Evolutionary conservation across 139 green algal species (phyloP), one percentile per base, ranked within the genome.

Genomic region (Asterochloris erici): DNA sequence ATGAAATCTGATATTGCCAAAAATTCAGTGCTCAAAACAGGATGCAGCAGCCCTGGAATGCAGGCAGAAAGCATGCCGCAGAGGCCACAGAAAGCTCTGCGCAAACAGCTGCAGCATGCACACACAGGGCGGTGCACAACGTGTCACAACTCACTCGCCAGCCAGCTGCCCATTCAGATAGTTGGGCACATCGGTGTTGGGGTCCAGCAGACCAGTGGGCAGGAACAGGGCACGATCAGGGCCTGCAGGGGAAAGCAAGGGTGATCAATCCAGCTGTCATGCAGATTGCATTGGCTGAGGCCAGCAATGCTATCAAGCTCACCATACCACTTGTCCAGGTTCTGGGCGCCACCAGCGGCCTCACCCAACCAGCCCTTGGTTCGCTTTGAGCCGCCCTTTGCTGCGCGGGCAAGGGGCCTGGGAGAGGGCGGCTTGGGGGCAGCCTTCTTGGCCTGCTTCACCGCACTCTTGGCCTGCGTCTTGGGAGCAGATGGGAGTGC

Each of bases 321-420:
- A 94, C 90, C 94, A 84, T 96, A 96, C 94, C 93, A 97, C 90
- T 98, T 95, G 89, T 94, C 89, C 63, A 97, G 90, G 86, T 84
- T 38, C 70, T 81, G 77, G 74, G 83, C 80, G 73, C 75, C 84
- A 12, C 86, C 83, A 61, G 73, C 87, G 19, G 78, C 83, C 82
- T 84, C 85, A 66, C 93, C 92, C 69, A 95, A 84, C 92, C 91
- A 96, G 74, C 92, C 91, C 68, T 90, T 90, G 71, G 66, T 79
- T 19, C 24, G 19, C 76, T 73, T 76, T 71, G 60, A 75, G 62
- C 69, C n/a, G n/a, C 54, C 81, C 38, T 79, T 81, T 27, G 15
- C 60, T 19, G 81, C 74, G 62, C 87, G 82, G 70, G 60, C 79
- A n/a, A 38, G 80, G 66, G 70, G 28, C 81, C 88, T 90, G 73